A percentile compares a stretch with the other conserved stretches of the same genome.
Evolutionary conservation across 352 stramenopile species (phyloP).

Genomic region (Globisporangium cederbergense): DNA sequence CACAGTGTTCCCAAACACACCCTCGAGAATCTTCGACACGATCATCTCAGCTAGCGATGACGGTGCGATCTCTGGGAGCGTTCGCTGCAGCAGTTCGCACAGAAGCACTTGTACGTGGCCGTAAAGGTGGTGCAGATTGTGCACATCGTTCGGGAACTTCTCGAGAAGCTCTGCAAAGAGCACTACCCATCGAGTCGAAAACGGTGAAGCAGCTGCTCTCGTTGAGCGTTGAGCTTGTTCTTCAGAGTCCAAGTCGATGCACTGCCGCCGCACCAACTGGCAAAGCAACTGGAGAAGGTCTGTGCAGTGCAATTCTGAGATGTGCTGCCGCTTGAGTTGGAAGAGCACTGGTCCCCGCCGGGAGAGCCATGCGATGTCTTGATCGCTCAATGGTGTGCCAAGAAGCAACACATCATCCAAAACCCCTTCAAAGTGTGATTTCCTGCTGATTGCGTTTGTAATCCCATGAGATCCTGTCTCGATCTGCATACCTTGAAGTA

Average conservation of each 20-base stretch:
- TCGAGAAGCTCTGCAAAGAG: conserved; percentile 25
- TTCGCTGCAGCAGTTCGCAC: conserved; percentile 26
- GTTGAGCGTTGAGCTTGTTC: background rate
- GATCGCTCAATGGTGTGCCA: conserved; percentile 2
- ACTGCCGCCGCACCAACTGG: conserved; percentile 10
- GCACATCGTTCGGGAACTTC: conserved; percentile 8
- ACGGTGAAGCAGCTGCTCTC: background rate
- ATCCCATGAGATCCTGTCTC: background rate
- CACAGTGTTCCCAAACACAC: background rate
- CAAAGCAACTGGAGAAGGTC: conserved; percentile 39
- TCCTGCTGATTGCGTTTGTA: background rate
- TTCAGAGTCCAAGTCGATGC: no score
- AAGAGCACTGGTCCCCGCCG: conserved; percentile 30
- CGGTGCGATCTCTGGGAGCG: conserved; percentile 19
- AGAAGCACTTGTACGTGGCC: conserved; percentile 27
- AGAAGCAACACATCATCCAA: conserved; percentile 36
- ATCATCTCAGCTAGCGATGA: conserved; percentile 1
- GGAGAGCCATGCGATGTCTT: conserved; percentile 22
- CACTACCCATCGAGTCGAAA: conserved; percentile 29
- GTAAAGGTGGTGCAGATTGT: background rate
- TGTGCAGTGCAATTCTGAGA: conserved; percentile 24
- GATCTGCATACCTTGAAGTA: background rate
- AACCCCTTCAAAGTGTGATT: conserved; percentile 1
- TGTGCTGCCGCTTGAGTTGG: conserved; percentile 31
- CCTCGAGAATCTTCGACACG: conserved; percentile 7